Percentiles rank a stretch among this genome's conserved stretches.
Evolutionary conservation across 306 rosid species (phyloP).

Genomic region (Adenanthera pavonina): DNA sequence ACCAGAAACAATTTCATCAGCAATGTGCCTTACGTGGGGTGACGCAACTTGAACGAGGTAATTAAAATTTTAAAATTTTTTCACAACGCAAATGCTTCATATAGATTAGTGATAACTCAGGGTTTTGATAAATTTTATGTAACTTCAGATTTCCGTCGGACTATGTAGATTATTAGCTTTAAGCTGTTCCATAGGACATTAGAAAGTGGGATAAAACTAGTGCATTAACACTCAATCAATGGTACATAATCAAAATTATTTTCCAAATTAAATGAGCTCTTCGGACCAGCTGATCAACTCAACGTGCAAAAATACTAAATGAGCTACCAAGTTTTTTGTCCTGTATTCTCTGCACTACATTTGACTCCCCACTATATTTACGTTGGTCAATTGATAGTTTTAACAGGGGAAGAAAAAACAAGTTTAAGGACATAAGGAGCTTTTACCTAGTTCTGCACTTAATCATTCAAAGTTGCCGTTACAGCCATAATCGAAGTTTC

Average conservation of each 20-base stretch:
- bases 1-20: background rate
- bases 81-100: background rate
- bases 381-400: background rate
- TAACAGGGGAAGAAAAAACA: background rate
- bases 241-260: background rate
- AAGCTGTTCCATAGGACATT: background rate
- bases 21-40: background rate
- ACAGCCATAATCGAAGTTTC: background rate
- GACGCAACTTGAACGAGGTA: background rate
- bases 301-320: background rate
- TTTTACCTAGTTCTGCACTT: background rate
- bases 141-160: background rate
- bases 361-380: background rate
- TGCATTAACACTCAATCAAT: background rate
- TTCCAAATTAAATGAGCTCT: background rate
- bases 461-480: background rate
- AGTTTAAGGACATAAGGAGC: background rate
- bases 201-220: background rate
- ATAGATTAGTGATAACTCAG: background rate
- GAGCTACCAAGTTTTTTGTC: background rate
- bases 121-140: background rate
- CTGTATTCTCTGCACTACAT: background rate
- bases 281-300: slow-evolving; percentile 1
- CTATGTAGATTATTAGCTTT: background rate
- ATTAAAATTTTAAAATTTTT: background rate